These are phyloP conservation scores for Xylaria scruposa DNA, from an alignment of 495 filamentous ascomycete species.

Conservation along the genomic window DNA sequence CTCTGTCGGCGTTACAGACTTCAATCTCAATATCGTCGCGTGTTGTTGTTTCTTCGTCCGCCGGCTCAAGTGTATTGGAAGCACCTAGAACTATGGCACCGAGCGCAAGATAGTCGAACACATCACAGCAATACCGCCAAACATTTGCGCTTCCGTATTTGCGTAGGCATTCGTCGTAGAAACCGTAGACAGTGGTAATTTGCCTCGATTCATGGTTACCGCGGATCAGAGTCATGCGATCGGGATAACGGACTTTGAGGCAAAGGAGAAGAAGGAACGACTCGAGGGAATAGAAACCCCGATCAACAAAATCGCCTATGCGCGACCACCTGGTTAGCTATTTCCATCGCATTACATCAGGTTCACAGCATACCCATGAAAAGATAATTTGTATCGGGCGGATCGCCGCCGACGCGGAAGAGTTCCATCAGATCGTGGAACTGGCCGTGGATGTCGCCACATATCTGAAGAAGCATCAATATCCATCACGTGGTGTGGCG, in stretches of 20 bases:
- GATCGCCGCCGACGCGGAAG: constrained; percentile 92
- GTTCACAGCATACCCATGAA: constrained; percentile 77
- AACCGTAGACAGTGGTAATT: constrained; percentile 97
- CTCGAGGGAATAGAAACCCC: constrained; percentile 97
- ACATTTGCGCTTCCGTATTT: constrained; percentile 98
- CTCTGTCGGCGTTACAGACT: constrained; percentile 80
- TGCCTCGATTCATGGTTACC: constrained; percentile 98
- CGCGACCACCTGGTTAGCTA: constrained; percentile 24
- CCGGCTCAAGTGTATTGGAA: constrained; percentile 69
- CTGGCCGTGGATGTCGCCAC: constrained; percentile 97
- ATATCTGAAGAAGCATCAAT: constrained; percentile 66
- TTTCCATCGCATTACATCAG: not conserved
- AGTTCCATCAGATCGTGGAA: constrained; percentile 99
- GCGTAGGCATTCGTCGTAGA: constrained; percentile 97
- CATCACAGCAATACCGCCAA: constrained; percentile 98
- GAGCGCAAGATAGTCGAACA: constrained; percentile 96
- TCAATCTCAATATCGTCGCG: constrained; percentile 88
- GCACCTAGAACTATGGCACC: constrained; percentile 94
- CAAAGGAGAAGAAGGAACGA: constrained; percentile 93
- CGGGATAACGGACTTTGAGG: constrained; percentile 96
- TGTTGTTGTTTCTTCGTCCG: constrained; percentile 55
- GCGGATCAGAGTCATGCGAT: constrained; percentile 95
- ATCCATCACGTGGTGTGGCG: not conserved
- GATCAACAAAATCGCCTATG: constrained; percentile 92
- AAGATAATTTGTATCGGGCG: constrained; percentile 96